Conservation (phyloP, 1,284 basidiomycete species). For the Cryptococcus jaspeensis region DNA sequence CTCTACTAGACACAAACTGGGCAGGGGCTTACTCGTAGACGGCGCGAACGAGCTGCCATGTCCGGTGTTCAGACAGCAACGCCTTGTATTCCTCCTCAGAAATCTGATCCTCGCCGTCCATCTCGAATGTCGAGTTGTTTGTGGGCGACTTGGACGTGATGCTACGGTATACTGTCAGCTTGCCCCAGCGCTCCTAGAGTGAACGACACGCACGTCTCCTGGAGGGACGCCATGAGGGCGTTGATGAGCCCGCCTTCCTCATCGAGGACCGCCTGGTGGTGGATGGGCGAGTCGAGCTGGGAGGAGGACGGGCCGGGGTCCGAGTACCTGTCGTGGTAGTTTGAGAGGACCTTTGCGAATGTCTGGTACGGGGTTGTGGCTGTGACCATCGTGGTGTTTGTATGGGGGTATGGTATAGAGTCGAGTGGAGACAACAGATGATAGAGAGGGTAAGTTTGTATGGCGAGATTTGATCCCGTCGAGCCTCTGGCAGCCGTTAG, state of each 20-base stretch:
- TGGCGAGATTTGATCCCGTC: no score
- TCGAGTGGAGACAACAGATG: no score
- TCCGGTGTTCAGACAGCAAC: slow-evolving; percentile 44
- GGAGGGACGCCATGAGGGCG: slow-evolving; percentile 33
- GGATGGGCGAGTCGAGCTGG: slow-evolving; percentile 41
- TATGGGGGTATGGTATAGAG: no score
- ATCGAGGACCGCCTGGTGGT: slow-evolving; percentile 39
- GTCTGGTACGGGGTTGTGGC: slow-evolving; percentile 28
- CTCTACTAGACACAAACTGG: no score
- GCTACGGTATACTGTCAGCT: slow-evolving; percentile 6
- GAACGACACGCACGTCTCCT: slow-evolving; percentile 31
- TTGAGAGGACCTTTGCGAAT: slow-evolving; percentile 39
- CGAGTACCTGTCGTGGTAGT: slow-evolving; percentile 42
- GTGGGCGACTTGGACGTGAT: slow-evolving; percentile 19
- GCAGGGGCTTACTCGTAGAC: slow-evolving; percentile 37
- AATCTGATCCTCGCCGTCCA: slow-evolving; percentile 26
- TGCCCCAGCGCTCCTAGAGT: neutral
- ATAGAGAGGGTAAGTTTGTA: no score
- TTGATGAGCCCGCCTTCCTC: slow-evolving; percentile 38
- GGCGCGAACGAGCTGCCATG: slow-evolving; percentile 45
- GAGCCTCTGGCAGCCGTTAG: no score
- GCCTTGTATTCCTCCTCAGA: slow-evolving; percentile 34
- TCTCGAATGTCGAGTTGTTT: slow-evolving; percentile 16
- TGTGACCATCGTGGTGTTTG: slow-evolving; percentile 7
- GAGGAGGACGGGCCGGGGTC: slow-evolving; percentile 40